Evolutionary conservation across 148 eudicot species (phyloP).

Genomic region (Rhododendron vialii): DNA sequence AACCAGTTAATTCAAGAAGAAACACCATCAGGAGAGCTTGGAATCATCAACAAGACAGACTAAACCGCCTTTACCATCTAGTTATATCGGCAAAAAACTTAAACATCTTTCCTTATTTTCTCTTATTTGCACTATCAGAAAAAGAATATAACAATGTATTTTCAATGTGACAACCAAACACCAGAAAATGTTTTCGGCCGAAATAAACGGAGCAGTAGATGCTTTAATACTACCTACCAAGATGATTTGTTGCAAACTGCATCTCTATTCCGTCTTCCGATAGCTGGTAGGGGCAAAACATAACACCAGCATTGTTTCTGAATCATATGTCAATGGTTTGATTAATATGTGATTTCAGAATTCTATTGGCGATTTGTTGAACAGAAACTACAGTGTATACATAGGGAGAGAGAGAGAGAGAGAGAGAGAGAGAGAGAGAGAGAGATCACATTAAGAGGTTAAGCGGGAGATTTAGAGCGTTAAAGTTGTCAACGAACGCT

Average conservation of each 20-base stretch:
- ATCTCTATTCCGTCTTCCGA: conserved; percentile 82
- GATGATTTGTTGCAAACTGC: conserved; percentile 82
- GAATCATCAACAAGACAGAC: not conserved
- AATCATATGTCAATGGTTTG: not conserved
- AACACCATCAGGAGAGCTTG: not conserved
- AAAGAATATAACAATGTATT: not conserved
- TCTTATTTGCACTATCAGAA: not conserved
- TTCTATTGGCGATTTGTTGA: not conserved
- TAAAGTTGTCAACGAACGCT: conserved; percentile 49
- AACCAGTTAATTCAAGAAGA: conserved; percentile 5
- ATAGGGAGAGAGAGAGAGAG: not conserved
- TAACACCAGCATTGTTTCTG: conserved; percentile 95
- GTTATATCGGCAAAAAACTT: not conserved
- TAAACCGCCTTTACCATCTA: not conserved
- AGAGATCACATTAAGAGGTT: conserved; percentile 67
- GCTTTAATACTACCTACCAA: conserved; percentile 35
- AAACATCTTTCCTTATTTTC: not conserved
- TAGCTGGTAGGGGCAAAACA: conserved; percentile 77
- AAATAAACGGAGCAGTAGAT: not conserved
- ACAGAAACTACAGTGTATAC: not conserved
- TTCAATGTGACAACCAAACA: not conserved
- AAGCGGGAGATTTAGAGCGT: conserved; percentile 62
- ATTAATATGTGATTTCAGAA: not conserved
- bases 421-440: not conserved
- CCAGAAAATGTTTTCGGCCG: not conserved